Evolutionary conservation across 2,329 filamentous ascomycete species (phyloP).

Genomic region (Cercospora zeina): DNA sequence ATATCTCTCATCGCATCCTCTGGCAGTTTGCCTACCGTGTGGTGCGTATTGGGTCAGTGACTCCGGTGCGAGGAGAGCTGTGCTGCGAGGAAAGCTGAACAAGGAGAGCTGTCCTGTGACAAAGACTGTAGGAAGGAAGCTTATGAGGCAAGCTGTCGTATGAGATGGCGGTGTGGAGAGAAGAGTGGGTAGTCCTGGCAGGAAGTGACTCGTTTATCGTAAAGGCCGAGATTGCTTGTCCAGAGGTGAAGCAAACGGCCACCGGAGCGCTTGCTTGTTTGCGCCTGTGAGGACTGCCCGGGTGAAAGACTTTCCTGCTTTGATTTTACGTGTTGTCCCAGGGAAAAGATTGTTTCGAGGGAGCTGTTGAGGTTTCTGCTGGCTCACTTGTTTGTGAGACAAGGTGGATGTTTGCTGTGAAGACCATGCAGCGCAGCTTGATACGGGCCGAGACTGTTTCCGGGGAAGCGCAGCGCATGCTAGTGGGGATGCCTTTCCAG

Average conservation of each 20-base stretch:
- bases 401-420: not conserved
- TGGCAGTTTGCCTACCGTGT: constrained; percentile 9
- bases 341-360: not conserved
- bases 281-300: not conserved
- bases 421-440: no score
- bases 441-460: no score
- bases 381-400: not conserved
- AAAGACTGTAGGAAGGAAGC: not conserved
- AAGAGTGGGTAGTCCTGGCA: no score
- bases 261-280: not conserved
- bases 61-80: not conserved
- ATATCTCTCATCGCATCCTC: constrained; percentile 11
- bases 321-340: no score
- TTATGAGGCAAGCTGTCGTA: not conserved
- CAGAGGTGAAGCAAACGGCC: not conserved
- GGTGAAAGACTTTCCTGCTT: not conserved
- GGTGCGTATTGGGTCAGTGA: not conserved
- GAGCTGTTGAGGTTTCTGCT: not conserved
- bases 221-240: not conserved
- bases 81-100: not conserved
- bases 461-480: no score
- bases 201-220: not conserved
- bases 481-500: no score
- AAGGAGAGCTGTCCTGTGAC: not conserved
- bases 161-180: not conserved